phyloP scores from a whole-genome alignment of 2,329 filamentous ascomycete genomes.

The Xylariaceae sp. region DNA sequence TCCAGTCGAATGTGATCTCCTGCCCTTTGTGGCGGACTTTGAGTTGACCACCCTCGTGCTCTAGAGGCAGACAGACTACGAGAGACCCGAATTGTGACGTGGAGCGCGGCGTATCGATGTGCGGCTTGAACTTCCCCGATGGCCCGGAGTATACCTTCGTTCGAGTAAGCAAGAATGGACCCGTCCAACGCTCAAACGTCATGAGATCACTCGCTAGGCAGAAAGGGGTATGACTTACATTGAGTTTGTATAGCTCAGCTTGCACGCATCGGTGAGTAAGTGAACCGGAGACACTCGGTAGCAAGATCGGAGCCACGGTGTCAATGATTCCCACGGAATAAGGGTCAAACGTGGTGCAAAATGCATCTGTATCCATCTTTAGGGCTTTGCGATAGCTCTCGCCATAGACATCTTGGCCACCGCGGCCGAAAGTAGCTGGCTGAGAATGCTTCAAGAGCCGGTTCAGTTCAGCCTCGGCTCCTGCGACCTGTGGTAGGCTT shows the following conservation, averaged over 20 bases:
- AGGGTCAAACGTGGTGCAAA: conserved; percentile 48
- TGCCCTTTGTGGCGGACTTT: conserved; percentile 42
- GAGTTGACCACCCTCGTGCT: conserved; percentile 40
- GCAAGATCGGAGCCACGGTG: conserved; percentile 42
- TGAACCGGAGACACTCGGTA: conserved; percentile 25
- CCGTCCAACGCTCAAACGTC: neutral
- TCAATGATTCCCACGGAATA: conserved; percentile 51
- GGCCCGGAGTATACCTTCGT: conserved; percentile 48
- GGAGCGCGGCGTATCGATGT: conserved; percentile 52
- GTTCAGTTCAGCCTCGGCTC: neutral
- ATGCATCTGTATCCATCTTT: conserved; percentile 24
- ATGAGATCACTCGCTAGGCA: neutral
- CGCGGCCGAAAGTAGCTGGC: neutral
- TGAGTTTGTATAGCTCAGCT: conserved; percentile 56
- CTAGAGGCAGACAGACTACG: conserved; percentile 45
- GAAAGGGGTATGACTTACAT: conserved; percentile 33
- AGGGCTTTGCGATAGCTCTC: neutral
- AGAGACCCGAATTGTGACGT: conserved; percentile 48
- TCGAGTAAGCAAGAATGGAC: neutral
- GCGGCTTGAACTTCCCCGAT: conserved; percentile 46
- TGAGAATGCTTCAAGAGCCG: neutral
- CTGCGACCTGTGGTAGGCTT: neutral
- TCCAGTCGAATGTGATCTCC: conserved; percentile 24
- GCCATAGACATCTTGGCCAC: neutral
- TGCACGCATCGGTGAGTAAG: conserved; percentile 35